Evolutionary conservation across 257 asterid genomes (phyloP).

Genomic region (Gentiana dahurica): DNA sequence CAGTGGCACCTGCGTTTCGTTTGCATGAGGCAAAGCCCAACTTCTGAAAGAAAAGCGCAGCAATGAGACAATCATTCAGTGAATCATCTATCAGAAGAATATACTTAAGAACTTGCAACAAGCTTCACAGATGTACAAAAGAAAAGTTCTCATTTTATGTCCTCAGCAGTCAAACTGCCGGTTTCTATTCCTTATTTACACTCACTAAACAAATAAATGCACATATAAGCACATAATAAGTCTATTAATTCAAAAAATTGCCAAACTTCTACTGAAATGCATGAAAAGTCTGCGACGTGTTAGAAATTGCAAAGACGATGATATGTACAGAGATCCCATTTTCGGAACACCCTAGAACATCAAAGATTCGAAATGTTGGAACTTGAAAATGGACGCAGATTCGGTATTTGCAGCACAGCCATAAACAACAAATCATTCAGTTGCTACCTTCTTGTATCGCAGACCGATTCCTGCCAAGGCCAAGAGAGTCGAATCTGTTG

Average conservation of each 20-base stretch:
- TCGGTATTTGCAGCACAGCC: not conserved
- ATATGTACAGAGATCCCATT: no score
- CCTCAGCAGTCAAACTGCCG: no score
- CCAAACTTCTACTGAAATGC: not conserved
- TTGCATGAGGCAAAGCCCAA: slow-evolving; percentile 95
- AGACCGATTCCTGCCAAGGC: slow-evolving; percentile 97
- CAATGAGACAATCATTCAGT: not conserved
- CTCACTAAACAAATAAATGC: no score
- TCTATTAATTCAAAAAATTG: not conserved
- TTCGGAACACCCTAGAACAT: not conserved
- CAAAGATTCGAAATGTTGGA: not conserved
- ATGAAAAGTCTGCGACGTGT: not conserved
- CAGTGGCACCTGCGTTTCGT: slow-evolving; percentile 79
- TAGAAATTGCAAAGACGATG: not conserved
- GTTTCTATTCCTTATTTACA: no score
- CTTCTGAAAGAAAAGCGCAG: slow-evolving; percentile 45
- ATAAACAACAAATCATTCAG: slow-evolving; percentile 9
- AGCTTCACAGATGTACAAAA: not conserved
- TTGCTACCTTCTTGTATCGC: slow-evolving; percentile 67
- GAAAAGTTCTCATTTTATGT: not conserved
- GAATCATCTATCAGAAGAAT: not conserved
- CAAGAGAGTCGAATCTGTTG: slow-evolving; percentile 87
- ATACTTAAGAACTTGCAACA: not conserved
- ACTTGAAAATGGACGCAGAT: not conserved
- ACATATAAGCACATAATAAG: not conserved